Evolutionary conservation across 2,329 filamentous ascomycete genomes (phyloP), one percentile per base, ranked within the genome.

Genomic region (Aspergillus brasiliensis): DNA sequence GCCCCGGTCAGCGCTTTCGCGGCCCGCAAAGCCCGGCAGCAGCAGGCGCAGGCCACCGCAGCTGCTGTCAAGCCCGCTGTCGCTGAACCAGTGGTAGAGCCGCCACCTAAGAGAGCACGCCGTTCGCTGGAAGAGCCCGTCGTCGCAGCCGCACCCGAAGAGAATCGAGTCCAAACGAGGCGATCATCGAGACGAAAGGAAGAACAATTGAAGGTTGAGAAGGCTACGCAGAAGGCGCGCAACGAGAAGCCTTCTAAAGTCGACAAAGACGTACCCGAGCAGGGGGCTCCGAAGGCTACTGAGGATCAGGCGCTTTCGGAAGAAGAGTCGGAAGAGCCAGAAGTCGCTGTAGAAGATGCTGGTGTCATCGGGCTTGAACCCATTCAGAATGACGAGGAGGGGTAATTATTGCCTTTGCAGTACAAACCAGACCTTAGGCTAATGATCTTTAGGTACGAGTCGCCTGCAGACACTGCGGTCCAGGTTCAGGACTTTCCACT

Each of bases 1-100:
- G 73, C 66, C 57, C 73, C 73, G n/a, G 66, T 79, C 60, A 79
- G 77, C 62, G 77, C 77, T 47, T 65, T 79, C 62, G 77, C 77
- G 27, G 77, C 77, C 61, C 77, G 77, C 66, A 77, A 71, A 73
- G 75, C 75, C 66, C 71, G 74, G 54, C 73, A 75, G 62, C 72
- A 76, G 60, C 70, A 72, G 55, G 64, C 67, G 49, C 72, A 71
- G 56, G 62, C 49, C 44, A 62, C 60, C 27, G 51, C 60, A n/a
- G 42, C 63, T 21, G 51, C 65, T 28, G 68, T 69, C 51, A 60
- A 65, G 51, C 54, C 67, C 13, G 52, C 60, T 5, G 58, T 67
- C 27, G 51, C 59, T 34, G 63, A 72, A 34, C 44, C 63, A 8
- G 56, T 47, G 23, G 62, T 49, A 15, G 77, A 73, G 37, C 76